These are phyloP conservation scores for Fusarium vanettenii DNA, from an alignment of 2,329 filamentous ascomycete genomes.

Conservation along the genomic window DNA sequence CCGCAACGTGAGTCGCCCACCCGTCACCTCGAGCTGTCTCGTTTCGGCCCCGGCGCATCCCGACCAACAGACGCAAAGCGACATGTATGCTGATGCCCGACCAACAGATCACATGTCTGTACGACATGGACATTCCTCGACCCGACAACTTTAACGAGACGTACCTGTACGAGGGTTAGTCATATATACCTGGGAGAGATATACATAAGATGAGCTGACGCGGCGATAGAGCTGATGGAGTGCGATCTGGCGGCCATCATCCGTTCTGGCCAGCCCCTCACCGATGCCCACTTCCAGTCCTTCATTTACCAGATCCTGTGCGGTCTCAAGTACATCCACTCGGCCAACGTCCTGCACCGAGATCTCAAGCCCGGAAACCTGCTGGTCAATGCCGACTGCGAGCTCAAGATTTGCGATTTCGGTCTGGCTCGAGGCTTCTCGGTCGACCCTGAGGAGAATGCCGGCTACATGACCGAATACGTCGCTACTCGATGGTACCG, in stretches of 20 bases:
- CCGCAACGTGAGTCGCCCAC: conserved; percentile 73
- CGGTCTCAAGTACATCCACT: conserved; percentile 99
- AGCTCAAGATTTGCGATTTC: conserved; percentile 99
- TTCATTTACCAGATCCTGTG: conserved; percentile 99
- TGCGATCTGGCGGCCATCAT: conserved; percentile 99
- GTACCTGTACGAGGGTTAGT: conserved; percentile 94
- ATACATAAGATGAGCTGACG: conserved; percentile 29
- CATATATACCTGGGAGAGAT: neutral
- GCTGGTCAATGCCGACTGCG: conserved; percentile 98
- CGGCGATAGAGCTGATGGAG: conserved; percentile 89
- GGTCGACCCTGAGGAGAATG: conserved; percentile 96
- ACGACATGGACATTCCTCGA: conserved; percentile 98
- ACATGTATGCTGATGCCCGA: conserved; percentile 31
- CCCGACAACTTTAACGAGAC: conserved; percentile 99
- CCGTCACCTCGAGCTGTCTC: neutral
- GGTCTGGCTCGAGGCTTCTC: conserved; percentile 96
- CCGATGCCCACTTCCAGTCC: conserved; percentile 98
- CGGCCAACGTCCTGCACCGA: conserved; percentile 95
- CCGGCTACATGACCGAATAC: conserved; percentile 99
- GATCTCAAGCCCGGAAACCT: conserved; percentile 98
- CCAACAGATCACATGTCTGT: conserved; percentile 92
- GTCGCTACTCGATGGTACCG: conserved; percentile 96
- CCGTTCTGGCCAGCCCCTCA: conserved; percentile 94
- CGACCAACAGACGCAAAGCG: conserved; percentile 2
- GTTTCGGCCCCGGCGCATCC: neutral